phyloP scores from a whole-genome alignment of 495 filamentous ascomycete species.

The Xylaria curta region DNA sequence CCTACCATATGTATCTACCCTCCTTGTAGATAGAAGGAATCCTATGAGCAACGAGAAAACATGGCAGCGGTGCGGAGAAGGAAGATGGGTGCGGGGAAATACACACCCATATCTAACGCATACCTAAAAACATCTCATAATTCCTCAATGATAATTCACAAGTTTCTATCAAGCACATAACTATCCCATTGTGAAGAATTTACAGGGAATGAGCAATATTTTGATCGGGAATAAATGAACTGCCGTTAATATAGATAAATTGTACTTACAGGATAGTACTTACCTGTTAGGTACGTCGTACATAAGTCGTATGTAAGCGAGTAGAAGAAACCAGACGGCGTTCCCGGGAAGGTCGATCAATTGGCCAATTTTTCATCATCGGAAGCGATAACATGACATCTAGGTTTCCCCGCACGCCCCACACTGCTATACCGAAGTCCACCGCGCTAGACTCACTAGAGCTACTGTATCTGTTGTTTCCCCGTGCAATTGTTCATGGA shows the following conservation, averaged over 20 bases:
- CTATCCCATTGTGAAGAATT: not conserved
- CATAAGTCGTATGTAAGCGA: not conserved
- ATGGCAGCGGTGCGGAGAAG: constrained; percentile 2
- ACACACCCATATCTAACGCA: not conserved
- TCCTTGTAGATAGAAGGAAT: too few species aligned
- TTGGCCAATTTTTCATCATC: not conserved
- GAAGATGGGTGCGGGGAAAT: not conserved
- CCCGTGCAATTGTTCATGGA: not conserved
- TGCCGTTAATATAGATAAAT: not conserved
- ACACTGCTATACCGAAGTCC: not conserved
- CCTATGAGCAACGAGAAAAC: not conserved
- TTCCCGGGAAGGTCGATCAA: not conserved
- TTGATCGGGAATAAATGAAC: not conserved
- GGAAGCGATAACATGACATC: not conserved
- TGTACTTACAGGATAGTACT: not conserved
- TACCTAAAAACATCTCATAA: not conserved
- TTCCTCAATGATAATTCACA: not conserved
- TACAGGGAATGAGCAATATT: not conserved
- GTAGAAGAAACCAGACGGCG: not conserved
- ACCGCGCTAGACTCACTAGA: not conserved
- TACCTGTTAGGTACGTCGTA: not conserved
- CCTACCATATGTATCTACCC: not conserved
- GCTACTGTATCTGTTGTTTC: not conserved
- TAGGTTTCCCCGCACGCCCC: constrained; percentile 11
- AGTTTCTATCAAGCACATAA: not conserved